Conservation (phyloP, 202 grass and related monocot species). For the Zizania palustris region DNA sequence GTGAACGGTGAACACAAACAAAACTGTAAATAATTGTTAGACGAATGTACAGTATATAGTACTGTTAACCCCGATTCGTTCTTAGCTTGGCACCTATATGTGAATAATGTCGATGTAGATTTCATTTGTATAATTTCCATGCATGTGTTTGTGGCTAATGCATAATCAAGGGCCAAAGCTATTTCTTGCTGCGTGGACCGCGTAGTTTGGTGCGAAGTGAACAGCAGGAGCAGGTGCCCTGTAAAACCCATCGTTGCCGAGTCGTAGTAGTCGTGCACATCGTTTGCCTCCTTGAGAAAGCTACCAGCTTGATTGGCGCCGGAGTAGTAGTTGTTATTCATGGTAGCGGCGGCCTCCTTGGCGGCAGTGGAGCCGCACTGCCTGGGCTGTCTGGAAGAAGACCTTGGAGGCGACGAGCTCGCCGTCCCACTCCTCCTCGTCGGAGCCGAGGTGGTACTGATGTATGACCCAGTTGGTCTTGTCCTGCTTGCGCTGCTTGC, state of each 20-base stretch:
- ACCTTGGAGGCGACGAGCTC: constrained; percentile 76
- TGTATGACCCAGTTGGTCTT: constrained; percentile 94
- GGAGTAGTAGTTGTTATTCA: constrained; percentile 1
- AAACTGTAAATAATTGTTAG: not conserved
- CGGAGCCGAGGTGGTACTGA: constrained; percentile 77
- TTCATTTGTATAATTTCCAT: not conserved
- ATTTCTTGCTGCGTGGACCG: constrained; percentile 48
- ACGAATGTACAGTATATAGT: constrained; percentile 14
- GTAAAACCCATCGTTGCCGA: constrained; percentile 52
- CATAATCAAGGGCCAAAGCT: constrained; percentile 59
- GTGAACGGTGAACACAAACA: not conserved
- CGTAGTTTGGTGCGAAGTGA: constrained; percentile 63
- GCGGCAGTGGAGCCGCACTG: constrained; percentile 48
- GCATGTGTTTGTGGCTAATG: not conserved
- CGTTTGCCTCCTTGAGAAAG: constrained; percentile 46
- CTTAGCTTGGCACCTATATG: constrained; percentile 25
- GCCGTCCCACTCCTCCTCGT: constrained; percentile 45
- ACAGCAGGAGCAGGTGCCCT: constrained; percentile 23
- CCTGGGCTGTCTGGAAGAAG: constrained; percentile 89
- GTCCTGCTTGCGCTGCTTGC: constrained; percentile 82
- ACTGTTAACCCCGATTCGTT: not conserved
- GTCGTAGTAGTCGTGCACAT: constrained; percentile 50
- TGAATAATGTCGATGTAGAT: not conserved
- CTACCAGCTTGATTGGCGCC: constrained; percentile 13
- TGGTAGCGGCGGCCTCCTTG: constrained; percentile 9